Evolutionary conservation across 108 stramenopile genomes (phyloP), one percentile per base, ranked within the genome.

Genomic region (Chaetoceros muelleri): DNA sequence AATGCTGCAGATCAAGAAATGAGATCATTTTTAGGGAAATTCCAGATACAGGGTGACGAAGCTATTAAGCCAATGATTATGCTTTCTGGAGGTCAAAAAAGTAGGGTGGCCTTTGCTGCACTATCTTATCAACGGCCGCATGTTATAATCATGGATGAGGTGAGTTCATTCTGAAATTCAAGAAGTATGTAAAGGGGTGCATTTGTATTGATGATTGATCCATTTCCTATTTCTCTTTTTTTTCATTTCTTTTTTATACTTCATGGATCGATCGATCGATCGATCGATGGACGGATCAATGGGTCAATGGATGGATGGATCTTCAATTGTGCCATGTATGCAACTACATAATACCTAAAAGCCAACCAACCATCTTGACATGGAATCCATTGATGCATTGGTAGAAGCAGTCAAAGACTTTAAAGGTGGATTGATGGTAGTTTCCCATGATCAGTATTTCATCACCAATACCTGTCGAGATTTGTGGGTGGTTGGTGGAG

Each of bases 361-460:
- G 70, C 94, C 93, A 3, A 94, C 94, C 0, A 95, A 97, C 68
- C 95, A 99, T 61, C 70, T 99, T 64, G 92, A 90, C 62, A 95
- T 99, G 78, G 96, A 96, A 70, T 85, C 88, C 22, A 95, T 97
- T 19, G 96, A 99, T 67, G 98, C 98, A 24, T 74, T 99, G 22
- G 88, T 93, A 25, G 90, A 87, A 44, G 96, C 90, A 16, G 72
- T 98, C 1, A 73, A 84, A 47, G 69, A 85, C 55, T 93, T 81
- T 66, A 57, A 67, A 44, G 96, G 96, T 24, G 98, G 96, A 0
- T 68, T 97, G 28, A 66, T 97, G 30, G 86, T 97, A 23, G 94
- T 99, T 0, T 82, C 87, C 48, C 98, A 99, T 75, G 98, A 99
- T 73, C 82, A 90, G 55, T 78, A 81, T 51, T 95, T 95, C 57